These are phyloP conservation scores for Rhizophlyctis rosea DNA, from an alignment of 192 early-diverging fungal species.

Conservation along the genomic window DNA sequence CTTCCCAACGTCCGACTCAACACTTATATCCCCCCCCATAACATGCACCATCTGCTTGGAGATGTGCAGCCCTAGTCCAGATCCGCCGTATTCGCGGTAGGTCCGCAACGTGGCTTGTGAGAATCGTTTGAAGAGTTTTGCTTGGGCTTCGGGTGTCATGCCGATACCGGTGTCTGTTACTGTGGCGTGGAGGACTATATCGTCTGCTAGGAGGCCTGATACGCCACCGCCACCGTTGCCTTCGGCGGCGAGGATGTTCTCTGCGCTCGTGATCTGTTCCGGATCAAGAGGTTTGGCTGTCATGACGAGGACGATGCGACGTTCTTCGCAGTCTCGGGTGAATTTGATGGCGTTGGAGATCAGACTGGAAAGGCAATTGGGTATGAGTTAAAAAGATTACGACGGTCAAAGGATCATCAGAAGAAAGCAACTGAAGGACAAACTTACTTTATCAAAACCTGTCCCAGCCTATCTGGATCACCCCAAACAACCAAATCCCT, in stretches of 20 bases:
- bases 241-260: too few relatives aligned
- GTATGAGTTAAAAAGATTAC: too few relatives aligned
- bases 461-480: conserved; percentile 9
- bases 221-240: too few relatives aligned
- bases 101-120: conserved; percentile 4
- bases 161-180: conserved; percentile 18
- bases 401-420: neutral
- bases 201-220: too few relatives aligned
- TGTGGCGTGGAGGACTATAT: neutral
- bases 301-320: too few relatives aligned
- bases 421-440: neutral
- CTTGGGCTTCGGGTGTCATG: conserved; percentile 5
- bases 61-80: conserved; percentile 48
- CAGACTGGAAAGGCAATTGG: too few relatives aligned
- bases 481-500: conserved; percentile 4
- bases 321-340: neutral
- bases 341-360: conserved; percentile 14
- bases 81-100: conserved; percentile 13
- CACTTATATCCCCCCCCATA: conserved; percentile 33
- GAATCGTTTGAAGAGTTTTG: conserved; percentile 14
- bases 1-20: conserved; percentile 29
- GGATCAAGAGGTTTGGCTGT: too few relatives aligned
- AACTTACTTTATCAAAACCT: conserved; percentile 13
- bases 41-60: conserved; percentile 41
- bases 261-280: too few relatives aligned